Base-by-base conservation (phyloP, 768 basidiomycete species). In the Pleurotus tuoliensis region DNA sequence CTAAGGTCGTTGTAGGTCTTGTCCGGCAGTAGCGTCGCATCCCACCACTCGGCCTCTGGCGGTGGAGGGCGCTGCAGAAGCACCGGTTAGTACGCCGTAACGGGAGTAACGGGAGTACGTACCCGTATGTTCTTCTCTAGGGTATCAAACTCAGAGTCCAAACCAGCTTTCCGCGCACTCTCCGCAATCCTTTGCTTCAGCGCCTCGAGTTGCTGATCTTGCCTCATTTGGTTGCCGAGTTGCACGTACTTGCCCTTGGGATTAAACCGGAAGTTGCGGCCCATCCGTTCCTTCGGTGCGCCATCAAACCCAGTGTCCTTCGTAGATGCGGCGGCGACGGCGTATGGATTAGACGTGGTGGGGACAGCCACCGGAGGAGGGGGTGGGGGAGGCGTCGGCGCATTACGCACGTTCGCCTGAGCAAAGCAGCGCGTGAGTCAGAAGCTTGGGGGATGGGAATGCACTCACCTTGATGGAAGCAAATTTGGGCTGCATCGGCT, bases 401-500 rank as follows among this genome's bases (percentile, higher is more conserved):
- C 77, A 57, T 84, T 88, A n/a, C 92, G 84, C 7, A 81, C 81
- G 63, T 96, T 95, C 4, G 90, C 90, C 80, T 86, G 24, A 6
- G 24, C 4, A 25, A 25, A 25, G 24, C 24, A 34, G 15, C 9
- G 30, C 13, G 59, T 56, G 22, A 57, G 58, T 20, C 47, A 18
- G 43, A 22, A 40, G 55, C 12, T n/a, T 34, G 12, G 37, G 8
- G n/a, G 11, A 24, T 13, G 22, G 38, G 18, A 41, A 22, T 11
- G 45, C 30, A 62, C 75, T 47, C 16, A 87, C 92, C 76, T 89
- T 94, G 71, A 96, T 94, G 3, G 93, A 92, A 0, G 95, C 92
- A 69, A 98, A 99, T 71, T 99, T 99, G 49, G 97, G 97, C 61
- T 95, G 94, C 95, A 99, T 98, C 15, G 96, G 94, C 68, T 95